phyloP scores from a whole-genome alignment of 208 protist genomes.

The Angomonas deanei region DNA sequence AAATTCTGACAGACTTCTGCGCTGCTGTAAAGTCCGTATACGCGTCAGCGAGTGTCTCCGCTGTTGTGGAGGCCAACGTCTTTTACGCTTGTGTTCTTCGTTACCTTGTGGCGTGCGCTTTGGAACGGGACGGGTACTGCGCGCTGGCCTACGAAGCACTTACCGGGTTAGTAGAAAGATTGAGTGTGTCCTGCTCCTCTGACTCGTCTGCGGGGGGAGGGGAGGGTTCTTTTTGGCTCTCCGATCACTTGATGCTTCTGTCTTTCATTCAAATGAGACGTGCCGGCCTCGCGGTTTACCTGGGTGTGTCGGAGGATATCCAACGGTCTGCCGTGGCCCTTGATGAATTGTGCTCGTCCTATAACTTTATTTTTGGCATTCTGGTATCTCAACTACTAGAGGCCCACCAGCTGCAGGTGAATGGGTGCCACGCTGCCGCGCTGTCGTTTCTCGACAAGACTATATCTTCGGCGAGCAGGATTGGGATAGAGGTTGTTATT shows the following conservation, averaged over 20 bases:
- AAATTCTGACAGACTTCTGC: background rate
- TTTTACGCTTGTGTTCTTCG: slow-evolving; percentile 48
- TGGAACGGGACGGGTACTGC: slow-evolving; percentile 40
- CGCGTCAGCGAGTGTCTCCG: background rate
- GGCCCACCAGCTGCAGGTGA: slow-evolving; percentile 26
- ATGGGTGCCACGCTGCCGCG: slow-evolving; percentile 27
- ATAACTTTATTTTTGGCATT: slow-evolving; percentile 60
- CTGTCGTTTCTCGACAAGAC: slow-evolving; percentile 20
- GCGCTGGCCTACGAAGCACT: slow-evolving; percentile 58
- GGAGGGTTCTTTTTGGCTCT: slow-evolving; percentile 34
- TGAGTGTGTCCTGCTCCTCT: slow-evolving; percentile 9
- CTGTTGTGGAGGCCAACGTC: slow-evolving; percentile 21
- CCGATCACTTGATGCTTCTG: slow-evolving; percentile 68
- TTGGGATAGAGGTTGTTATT: slow-evolving; percentile 30
- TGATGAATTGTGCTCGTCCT: slow-evolving; percentile 27
- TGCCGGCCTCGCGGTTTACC: slow-evolving; percentile 47
- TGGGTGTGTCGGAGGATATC: slow-evolving; percentile 30
- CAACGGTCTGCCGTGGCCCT: slow-evolving; percentile 22
- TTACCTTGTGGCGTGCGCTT: slow-evolving; percentile 39
- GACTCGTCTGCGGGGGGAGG: background rate
- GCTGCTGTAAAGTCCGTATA: slow-evolving; percentile 1
- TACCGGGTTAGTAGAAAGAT: slow-evolving; percentile 19
- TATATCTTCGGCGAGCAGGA: slow-evolving; percentile 21
- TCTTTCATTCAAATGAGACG: slow-evolving; percentile 46
- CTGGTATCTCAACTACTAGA: slow-evolving; percentile 48